Base-by-base conservation (phyloP, 2,329 filamentous ascomycete species). In the Epichloe festucae region DNA sequence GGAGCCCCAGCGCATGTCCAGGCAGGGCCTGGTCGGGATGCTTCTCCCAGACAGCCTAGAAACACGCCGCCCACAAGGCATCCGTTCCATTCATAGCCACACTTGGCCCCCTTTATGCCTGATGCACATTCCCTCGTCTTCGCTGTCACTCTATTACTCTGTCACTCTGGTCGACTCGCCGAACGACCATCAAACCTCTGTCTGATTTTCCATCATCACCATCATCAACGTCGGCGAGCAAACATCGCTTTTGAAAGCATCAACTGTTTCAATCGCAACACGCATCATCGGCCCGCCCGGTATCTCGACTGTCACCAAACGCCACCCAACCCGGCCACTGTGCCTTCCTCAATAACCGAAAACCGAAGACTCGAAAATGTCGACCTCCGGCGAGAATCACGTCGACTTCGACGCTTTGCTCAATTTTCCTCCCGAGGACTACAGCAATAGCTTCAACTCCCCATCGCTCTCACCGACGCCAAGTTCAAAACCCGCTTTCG, bases 371-470 rank as follows among this genome's bases (percentile, higher is more conserved):
- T 43, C 55, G 62, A 49, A 71, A 49, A 71, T 71, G 69, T 67
- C 69, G 62, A 62, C 62, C 56, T 65, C 72, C 50, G 65, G 63
- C 59, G 67, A 71, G 53, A 70, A 71, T 53, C 72, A 73, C 57
- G 71, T 76, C 59, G 71, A 75, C 52, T 64, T 81, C 58, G 80
- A 84, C 59, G 74, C 75, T 35, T 69, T 82, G 46, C 69, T 83
- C 63, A 79, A 83, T 59, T 72, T 82, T 52, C 73, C 76, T 54
- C 77, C 79, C 58, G 87, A 84, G 67, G 81, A 84, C 11, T 52
- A 38, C 35, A 31, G 73, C 56, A 82, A 40, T 27, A 42, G 73
- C 56, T 83, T 79, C 59, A 74, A 79, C 54, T 82, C 81, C 12
- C 79, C 82, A 3, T 77, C 78, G 4, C 64, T 79, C 44, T 82